phyloP scores from a whole-genome alignment of 805 yeast species.

The Candida manassasensis region DNA sequence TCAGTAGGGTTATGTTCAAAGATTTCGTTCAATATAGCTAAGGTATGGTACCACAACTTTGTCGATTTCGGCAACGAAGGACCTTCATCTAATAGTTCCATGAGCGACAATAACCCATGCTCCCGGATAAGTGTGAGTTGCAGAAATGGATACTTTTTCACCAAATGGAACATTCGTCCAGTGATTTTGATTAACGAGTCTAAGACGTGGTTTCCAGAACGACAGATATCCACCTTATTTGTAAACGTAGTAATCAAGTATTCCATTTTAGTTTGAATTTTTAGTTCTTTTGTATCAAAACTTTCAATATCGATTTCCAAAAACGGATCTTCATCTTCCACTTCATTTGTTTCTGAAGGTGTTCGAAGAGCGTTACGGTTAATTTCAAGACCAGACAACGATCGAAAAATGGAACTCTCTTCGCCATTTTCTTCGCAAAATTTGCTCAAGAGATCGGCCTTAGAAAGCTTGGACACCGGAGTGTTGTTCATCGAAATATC shows the following conservation, averaged over 20 bases:
- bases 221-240: constrained; percentile 25
- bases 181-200: constrained; percentile 30
- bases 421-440: constrained; percentile 20
- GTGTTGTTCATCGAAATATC: constrained; percentile 3
- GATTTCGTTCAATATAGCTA: constrained; percentile 30
- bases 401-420: not conserved
- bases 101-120: constrained; percentile 36
- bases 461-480: constrained; percentile 12
- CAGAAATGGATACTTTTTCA: constrained; percentile 36
- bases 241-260: constrained; percentile 29
- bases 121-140: constrained; percentile 37
- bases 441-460: constrained; percentile 26
- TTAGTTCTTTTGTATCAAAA: constrained; percentile 39
- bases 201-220: constrained; percentile 24
- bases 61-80: constrained; percentile 28
- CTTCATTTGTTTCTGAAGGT: constrained; percentile 5
- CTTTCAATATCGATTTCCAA: constrained; percentile 32
- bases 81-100: constrained; percentile 35
- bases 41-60: constrained; percentile 33
- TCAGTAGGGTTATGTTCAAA: constrained; percentile 26
- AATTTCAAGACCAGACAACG: not conserved
- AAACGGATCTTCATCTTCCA: constrained; percentile 35
- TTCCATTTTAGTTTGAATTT: constrained; percentile 38
- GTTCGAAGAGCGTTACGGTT: not conserved
- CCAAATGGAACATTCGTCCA: constrained; percentile 34